Base-by-base conservation (phyloP, 129 eudicot species). In the Ambrosia trifida region DNA sequence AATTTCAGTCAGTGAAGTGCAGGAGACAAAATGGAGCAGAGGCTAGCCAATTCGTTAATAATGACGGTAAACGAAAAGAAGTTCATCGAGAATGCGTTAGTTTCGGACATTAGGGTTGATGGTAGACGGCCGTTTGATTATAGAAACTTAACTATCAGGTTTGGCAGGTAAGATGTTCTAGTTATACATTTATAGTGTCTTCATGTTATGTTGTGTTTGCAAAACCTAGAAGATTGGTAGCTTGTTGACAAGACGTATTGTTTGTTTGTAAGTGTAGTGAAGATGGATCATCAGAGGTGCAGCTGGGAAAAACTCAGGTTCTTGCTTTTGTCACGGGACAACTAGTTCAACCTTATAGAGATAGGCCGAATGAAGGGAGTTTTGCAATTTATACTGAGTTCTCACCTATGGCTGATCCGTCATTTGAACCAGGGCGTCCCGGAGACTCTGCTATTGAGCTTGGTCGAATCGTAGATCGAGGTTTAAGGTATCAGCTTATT, bases 361-460 rank as follows among this genome's bases (percentile, higher is more conserved):
- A 93, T 60, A 85, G 95, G 72, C 91, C 95, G 3, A 93, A 82
- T 72, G 98, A 93, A 80, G 98, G 98, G 51, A 75, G 84, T 46
- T 90, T 93, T 76, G 74, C 95, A 19, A 83, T 93, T 18, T 93
- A 59, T 66, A 89, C 95, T 0, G 98, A 93, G 70, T 93, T 93
- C 40, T 93, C 98, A 12, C 96, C 98, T 6, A 89, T 93, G 98
- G 98, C 98, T 60, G 98, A 93, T 83, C 96, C 95, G 56, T 87
- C 95, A 38, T 93, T 87, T 87, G 98, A 93, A 82, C 80, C 81
- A 5, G 98, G 98, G 59, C 91, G 95, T 47, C 98, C 96, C 40
- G 91, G 92, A 36, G 96, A 93, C 50, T 76, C 83, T 71, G 89
- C 98, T 53, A 90, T 93, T 59, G 98, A 93, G 76, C 72, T 93